Conservation (phyloP, 495 filamentous ascomycete species). For the Neurospora sublineolata region DNA sequence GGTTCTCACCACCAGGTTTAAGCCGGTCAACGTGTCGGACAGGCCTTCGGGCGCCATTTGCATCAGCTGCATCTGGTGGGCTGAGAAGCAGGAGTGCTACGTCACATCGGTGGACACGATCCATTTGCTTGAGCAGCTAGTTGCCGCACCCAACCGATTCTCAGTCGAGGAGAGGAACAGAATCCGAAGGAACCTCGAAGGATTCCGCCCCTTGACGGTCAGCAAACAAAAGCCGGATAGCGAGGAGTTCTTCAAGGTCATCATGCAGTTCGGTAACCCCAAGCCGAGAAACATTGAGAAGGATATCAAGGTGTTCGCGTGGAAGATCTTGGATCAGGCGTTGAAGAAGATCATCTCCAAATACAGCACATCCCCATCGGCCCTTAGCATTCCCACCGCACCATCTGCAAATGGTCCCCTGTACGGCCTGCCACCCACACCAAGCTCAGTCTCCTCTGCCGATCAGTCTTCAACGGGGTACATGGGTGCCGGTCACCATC, state of each 20-base stretch:
- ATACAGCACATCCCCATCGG: slow-evolving; percentile 46
- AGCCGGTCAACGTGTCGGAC: slow-evolving; percentile 56
- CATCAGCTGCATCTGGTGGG: slow-evolving; percentile 90
- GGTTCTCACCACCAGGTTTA: slow-evolving; percentile 62
- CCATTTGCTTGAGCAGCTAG: slow-evolving; percentile 75
- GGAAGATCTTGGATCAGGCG: slow-evolving; percentile 70
- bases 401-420: background rate
- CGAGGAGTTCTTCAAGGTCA: slow-evolving; percentile 95
- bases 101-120: slow-evolving; percentile 97
- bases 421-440: slow-evolving; percentile 25
- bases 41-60: slow-evolving; percentile 64
- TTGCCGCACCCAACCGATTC: slow-evolving; percentile 59
- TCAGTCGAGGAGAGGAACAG: slow-evolving; percentile 96
- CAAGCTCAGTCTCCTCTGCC: slow-evolving; percentile 17
- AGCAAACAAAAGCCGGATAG: slow-evolving; percentile 85
- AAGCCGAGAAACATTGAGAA: slow-evolving; percentile 98
- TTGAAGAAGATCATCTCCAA: slow-evolving; percentile 97
- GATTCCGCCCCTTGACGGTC: slow-evolving; percentile 78
- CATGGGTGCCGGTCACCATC: slow-evolving; percentile 23
- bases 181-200: slow-evolving; percentile 88
- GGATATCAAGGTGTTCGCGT: slow-evolving; percentile 95
- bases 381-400: slow-evolving; percentile 7
- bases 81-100: slow-evolving; percentile 75
- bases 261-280: slow-evolving; percentile 92
- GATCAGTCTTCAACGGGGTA: slow-evolving; percentile 15